phyloP scores from a whole-genome alignment of 371 early-diverging fungal species.

The Mortierella sp. region DNA sequence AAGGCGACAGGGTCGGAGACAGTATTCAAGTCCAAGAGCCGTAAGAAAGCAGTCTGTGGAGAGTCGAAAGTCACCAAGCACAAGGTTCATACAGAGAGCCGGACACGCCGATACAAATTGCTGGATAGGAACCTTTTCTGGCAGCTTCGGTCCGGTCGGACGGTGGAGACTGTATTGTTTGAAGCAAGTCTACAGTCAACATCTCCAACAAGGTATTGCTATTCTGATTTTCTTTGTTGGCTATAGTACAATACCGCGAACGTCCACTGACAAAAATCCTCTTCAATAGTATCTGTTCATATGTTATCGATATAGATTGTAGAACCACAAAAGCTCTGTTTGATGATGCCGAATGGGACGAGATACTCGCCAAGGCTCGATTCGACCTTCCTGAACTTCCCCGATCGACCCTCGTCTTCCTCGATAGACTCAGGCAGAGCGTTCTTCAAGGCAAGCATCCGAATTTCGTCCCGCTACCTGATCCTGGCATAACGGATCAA shows the following conservation, averaged over 20 bases:
- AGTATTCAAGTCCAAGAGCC: not conserved
- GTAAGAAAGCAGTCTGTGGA: slow-evolving; percentile 4
- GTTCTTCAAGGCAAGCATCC: not conserved
- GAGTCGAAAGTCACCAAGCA: slow-evolving; percentile 11
- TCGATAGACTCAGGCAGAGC: slow-evolving; percentile 1
- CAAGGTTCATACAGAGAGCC: slow-evolving; percentile 12
- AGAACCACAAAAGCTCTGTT: slow-evolving; percentile 9
- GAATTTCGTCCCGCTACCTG: not conserved
- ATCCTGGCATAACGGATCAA: not conserved
- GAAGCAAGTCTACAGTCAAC: slow-evolving; percentile 10
- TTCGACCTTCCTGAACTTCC: slow-evolving; percentile 7
- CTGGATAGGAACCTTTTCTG: slow-evolving; percentile 16
- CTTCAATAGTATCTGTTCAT: not conserved
- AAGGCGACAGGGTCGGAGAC: not conserved
- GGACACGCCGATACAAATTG: not conserved
- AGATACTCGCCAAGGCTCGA: slow-evolving; percentile 10
- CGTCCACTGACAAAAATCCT: not conserved
- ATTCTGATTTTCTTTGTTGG: not conserved
- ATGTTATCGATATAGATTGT: not conserved
- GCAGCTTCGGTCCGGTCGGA: slow-evolving; percentile 8
- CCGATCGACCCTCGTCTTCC: slow-evolving; percentile 1
- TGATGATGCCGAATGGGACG: slow-evolving; percentile 9
- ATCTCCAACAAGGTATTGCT: slow-evolving; percentile 5
- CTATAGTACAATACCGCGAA: not conserved
- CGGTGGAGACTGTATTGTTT: slow-evolving; percentile 11